Conservation (phyloP, 2,329 filamentous ascomycete genomes). For the Monilinia polystroma region DNA sequence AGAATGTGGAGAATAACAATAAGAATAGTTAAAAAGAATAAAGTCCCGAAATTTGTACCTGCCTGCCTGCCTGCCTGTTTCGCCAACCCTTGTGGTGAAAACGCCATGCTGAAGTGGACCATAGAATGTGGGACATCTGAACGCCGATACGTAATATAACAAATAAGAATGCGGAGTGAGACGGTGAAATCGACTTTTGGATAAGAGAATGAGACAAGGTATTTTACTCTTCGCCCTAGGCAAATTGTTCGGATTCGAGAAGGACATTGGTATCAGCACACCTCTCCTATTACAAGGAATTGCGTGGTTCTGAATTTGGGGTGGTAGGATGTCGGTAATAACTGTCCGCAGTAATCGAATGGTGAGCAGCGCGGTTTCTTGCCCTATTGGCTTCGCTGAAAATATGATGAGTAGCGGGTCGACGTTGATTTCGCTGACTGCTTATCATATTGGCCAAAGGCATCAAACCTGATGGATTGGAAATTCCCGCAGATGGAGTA, state of each 20-base stretch:
- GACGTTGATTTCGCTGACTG: background rate
- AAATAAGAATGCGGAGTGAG: background rate
- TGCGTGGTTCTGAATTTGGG: background rate
- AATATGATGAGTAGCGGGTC: background rate
- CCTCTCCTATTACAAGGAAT: background rate
- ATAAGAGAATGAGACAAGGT: background rate
- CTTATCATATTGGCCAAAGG: background rate
- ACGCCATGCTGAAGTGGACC: slow-evolving; percentile 11
- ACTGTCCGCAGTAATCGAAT: background rate
- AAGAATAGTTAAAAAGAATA: background rate
- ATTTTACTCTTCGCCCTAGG: too few species aligned
- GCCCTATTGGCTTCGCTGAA: background rate
- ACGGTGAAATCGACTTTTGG: background rate
- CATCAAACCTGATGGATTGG: background rate
- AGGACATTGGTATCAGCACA: too few species aligned
- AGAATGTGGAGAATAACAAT: slow-evolving; percentile 1
- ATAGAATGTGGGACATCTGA: slow-evolving; percentile 10
- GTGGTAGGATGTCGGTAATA: background rate
- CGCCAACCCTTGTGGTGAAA: slow-evolving; percentile 9
- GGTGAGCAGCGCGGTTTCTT: background rate
- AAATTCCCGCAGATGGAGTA: background rate
- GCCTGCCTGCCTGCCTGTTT: slow-evolving; percentile 8
- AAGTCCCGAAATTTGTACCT: slow-evolving; percentile 1
- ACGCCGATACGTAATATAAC: slow-evolving; percentile 9
- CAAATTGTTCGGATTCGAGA: too few species aligned